phyloP scores from a whole-genome alignment of 2,329 filamentous ascomycete genomes.

The Calonectria pteridis region DNA sequence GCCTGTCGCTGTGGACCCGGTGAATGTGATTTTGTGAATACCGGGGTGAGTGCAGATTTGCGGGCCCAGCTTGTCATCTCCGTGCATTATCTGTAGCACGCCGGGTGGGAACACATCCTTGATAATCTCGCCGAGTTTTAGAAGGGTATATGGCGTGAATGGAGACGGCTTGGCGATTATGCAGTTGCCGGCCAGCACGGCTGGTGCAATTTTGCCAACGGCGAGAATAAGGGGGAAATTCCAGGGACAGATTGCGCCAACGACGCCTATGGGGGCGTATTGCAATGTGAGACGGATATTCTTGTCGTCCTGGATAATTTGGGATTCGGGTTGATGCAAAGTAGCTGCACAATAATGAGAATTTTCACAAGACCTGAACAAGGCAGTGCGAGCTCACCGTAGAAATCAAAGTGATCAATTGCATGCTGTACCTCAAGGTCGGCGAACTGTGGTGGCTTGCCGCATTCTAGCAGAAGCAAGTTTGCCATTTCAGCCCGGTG shows the following conservation, averaged over 20 bases:
- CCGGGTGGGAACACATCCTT: not conserved
- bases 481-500: not conserved
- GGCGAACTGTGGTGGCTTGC: not conserved
- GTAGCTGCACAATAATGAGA: not conserved
- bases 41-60: not conserved
- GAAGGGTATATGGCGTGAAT: not conserved
- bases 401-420: not conserved
- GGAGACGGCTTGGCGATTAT: conserved; percentile 1
- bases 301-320: not conserved
- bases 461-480: not conserved
- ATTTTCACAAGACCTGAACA: too few relatives aligned
- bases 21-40: conserved; percentile 1
- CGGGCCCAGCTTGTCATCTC: not conserved
- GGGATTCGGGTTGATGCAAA: not conserved
- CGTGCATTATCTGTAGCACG: not conserved
- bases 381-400: not conserved
- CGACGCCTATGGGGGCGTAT: not conserved
- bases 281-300: not conserved
- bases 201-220: not conserved
- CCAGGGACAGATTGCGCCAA: not conserved
- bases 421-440: not conserved
- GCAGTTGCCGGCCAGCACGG: not conserved
- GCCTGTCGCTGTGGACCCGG: not conserved
- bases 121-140: not conserved
- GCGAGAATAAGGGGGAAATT: not conserved